Percentiles rank a stretch among this genome's conserved stretches.
Evolutionary conservation across 1,284 basidiomycete species (phyloP).

Genomic region (Anthracocystis walkeri): DNA sequence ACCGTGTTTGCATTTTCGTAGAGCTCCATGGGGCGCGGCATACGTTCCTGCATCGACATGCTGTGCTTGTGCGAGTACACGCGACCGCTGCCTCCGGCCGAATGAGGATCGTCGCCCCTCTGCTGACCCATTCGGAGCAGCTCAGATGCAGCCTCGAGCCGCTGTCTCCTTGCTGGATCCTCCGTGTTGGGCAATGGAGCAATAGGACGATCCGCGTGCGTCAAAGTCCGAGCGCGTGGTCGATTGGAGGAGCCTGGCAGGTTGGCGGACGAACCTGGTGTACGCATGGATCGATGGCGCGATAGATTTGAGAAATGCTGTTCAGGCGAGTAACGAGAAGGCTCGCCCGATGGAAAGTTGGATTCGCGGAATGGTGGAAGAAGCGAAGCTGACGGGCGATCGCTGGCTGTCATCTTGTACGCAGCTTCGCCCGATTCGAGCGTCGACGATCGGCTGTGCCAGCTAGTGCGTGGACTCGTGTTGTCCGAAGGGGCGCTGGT

Average conservation of each 20-base stretch:
- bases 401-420: slow-evolving; percentile 37
- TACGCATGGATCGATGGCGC: slow-evolving; percentile 43
- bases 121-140: slow-evolving; percentile 47
- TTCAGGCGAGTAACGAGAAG: slow-evolving; percentile 27
- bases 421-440: slow-evolving; percentile 55
- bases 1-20: slow-evolving; percentile 36
- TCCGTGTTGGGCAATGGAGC: slow-evolving; percentile 52
- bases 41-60: slow-evolving; percentile 47
- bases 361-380: slow-evolving; percentile 40
- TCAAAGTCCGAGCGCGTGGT: slow-evolving; percentile 53
- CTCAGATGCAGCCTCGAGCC: slow-evolving; percentile 47
- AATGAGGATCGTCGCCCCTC: slow-evolving; percentile 14
- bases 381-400: slow-evolving; percentile 25
- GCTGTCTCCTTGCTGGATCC: slow-evolving; percentile 41
- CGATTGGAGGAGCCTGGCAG: slow-evolving; percentile 28
- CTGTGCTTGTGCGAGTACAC: slow-evolving; percentile 46
- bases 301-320: slow-evolving; percentile 33
- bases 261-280: slow-evolving; percentile 31
- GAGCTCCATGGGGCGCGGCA: slow-evolving; percentile 33
- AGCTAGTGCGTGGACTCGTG: slow-evolving; percentile 53
- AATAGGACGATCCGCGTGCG: slow-evolving; percentile 49
- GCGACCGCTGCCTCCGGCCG: slow-evolving; percentile 12
- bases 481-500: slow-evolving; percentile 37
- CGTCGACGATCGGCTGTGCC: slow-evolving; percentile 58
- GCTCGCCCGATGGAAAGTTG: slow-evolving; percentile 23